A percentile compares a stretch with the other conserved stretches of the same genome.
These are phyloP conservation scores for Suillus bovinus DNA, from an alignment of 768 basidiomycete genomes.

Conservation along the genomic window DNA sequence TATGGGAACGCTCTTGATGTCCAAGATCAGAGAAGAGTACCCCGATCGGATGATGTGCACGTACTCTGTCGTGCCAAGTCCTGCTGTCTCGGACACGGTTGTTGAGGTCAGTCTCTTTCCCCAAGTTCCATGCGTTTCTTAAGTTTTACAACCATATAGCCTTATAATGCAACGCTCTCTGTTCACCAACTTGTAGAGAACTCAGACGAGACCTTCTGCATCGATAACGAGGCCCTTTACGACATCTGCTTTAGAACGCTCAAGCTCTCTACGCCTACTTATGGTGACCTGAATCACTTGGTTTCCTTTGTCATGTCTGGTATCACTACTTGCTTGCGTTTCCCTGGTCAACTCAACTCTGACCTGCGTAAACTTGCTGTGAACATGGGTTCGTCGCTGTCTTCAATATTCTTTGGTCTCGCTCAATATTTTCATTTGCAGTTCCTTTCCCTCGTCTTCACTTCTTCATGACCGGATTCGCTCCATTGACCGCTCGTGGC, in stretches of 20 bases:
- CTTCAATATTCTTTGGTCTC: not conserved
- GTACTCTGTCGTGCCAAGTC: conserved; percentile 96
- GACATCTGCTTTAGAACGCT: conserved; percentile 99
- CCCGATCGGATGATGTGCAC: conserved; percentile 99
- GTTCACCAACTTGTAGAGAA: conserved; percentile 99
- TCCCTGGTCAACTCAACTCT: conserved; percentile 99
- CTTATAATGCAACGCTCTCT: conserved; percentile 98
- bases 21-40: conserved; percentile 98
- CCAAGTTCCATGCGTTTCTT: not conserved
- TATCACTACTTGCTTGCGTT: conserved; percentile 97
- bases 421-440: conserved; percentile 29
- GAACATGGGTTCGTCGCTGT: conserved; percentile 82
- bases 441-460: conserved; percentile 99
- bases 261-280: conserved; percentile 93
- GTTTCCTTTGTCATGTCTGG: conserved; percentile 99
- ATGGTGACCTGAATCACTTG: conserved; percentile 97
- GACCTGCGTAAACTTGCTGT: conserved; percentile 98
- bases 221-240: conserved; percentile 99
- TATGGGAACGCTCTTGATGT: conserved; percentile 99
- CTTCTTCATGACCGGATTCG: conserved; percentile 98
- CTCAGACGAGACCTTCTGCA: conserved; percentile 99
- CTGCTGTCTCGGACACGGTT: conserved; percentile 98
- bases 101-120: conserved; percentile 65
- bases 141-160: conserved; percentile 44
- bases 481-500: conserved; percentile 91